Conservation (phyloP, 306 rosid genomes). For the Astragalus membranaceus region DNA sequence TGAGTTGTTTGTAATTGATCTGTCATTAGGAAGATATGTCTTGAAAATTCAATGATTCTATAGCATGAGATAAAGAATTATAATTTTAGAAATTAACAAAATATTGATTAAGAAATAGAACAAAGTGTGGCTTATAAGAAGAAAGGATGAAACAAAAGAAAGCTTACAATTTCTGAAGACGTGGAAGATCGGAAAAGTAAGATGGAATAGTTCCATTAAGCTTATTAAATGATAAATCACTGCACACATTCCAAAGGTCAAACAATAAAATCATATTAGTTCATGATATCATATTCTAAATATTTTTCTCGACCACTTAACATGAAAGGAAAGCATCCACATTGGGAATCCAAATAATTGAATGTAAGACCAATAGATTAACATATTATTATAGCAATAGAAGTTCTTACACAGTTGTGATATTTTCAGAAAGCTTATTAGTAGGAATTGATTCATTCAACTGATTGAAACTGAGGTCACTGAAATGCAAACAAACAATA, state of each 20-base stretch:
- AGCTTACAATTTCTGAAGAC: conserved; percentile 78
- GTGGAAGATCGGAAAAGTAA: conserved; percentile 51
- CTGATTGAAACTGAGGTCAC: conserved; percentile 75
- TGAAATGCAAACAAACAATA: conserved; percentile 31
- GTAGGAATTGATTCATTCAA: conserved; percentile 64
- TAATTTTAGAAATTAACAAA: not conserved
- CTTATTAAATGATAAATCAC: conserved; percentile 63
- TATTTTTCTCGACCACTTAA: not conserved
- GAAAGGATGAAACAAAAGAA: not conserved
- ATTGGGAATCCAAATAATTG: not conserved
- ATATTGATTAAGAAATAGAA: not conserved
- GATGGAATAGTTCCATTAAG: conserved; percentile 68
- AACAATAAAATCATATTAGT: not conserved
- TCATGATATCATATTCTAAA: not conserved
- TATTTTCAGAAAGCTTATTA: conserved; percentile 49
- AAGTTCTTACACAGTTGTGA: conserved; percentile 72
- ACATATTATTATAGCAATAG: conserved; percentile 13
- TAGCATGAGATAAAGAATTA: not conserved
- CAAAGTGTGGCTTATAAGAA: not conserved
- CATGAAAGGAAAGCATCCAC: not conserved
- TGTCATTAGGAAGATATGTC: conserved; percentile 31
- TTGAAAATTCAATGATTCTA: not conserved
- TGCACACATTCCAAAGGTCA: conserved; percentile 25
- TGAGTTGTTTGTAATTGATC: conserved; percentile 73
- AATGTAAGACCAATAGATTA: conserved; percentile 4